Evolutionary conservation across 306 rosid genomes (phyloP).

Genomic region (Prunus dulcis): DNA sequence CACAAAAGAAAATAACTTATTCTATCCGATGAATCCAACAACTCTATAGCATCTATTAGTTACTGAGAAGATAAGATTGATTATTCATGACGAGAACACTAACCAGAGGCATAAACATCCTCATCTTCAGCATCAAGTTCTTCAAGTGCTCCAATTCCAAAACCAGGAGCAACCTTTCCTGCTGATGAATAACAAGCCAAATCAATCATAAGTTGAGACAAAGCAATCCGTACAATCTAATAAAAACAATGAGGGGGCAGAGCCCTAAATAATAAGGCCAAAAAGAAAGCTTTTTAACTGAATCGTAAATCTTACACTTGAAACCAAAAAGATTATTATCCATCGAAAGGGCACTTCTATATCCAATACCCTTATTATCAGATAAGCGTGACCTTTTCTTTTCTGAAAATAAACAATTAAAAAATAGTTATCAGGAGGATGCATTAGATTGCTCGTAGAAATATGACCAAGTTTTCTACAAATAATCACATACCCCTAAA

Average conservation of each 20-base stretch:
- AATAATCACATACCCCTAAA: slow-evolving; percentile 65
- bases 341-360: slow-evolving; percentile 39
- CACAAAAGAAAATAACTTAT: background rate
- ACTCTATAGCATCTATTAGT: slow-evolving; percentile 6
- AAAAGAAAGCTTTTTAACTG: slow-evolving; percentile 16
- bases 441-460: slow-evolving; percentile 6
- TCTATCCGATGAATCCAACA: slow-evolving; percentile 19
- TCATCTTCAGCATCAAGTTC: slow-evolving; percentile 91
- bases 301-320: slow-evolving; percentile 64
- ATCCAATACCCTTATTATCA: slow-evolving; percentile 43
- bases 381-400: slow-evolving; percentile 62
- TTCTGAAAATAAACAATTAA: slow-evolving; percentile 37
- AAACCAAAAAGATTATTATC: slow-evolving; percentile 71
- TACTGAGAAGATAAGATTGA: background rate
- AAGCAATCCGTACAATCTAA: slow-evolving; percentile 6
- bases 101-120: slow-evolving; percentile 85
- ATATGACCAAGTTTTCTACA: background rate
- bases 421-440: background rate
- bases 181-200: slow-evolving; percentile 54
- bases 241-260: slow-evolving; percentile 17
- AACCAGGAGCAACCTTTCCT: slow-evolving; percentile 91
- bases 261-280: background rate
- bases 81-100: slow-evolving; percentile 24
- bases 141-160: slow-evolving; percentile 99
- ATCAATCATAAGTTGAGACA: slow-evolving; percentile 27